phyloP scores from a whole-genome alignment of 352 stramenopile species.

The Paralagenidium karlingii region DNA sequence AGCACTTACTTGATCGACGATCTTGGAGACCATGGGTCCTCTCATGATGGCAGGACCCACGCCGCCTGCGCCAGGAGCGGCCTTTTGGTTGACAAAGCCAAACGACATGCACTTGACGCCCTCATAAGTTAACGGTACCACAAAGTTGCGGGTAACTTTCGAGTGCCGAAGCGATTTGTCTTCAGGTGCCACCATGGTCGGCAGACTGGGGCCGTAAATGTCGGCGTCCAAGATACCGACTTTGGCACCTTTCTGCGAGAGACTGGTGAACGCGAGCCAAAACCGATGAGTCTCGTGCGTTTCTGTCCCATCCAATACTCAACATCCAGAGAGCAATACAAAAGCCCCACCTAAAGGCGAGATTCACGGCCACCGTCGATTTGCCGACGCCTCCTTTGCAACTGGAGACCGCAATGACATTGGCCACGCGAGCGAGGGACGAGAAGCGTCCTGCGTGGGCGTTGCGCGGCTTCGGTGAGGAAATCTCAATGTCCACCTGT shows the following conservation, averaged over 20 bases:
- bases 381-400: constrained; percentile 98
- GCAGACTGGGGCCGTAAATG: constrained; percentile 97
- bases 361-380: constrained; percentile 97
- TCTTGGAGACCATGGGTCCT: constrained; percentile 96
- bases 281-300: background rate
- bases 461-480: constrained; percentile 44
- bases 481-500: constrained; percentile 47
- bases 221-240: constrained; percentile 99
- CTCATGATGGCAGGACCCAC: constrained; percentile 90
- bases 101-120: constrained; percentile 90
- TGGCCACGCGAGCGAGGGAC: constrained; percentile 62
- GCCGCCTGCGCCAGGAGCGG: constrained; percentile 62
- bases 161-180: constrained; percentile 61
- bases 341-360: constrained; percentile 84
- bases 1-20: constrained; percentile 93
- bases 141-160: constrained; percentile 52
- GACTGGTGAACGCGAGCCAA: constrained; percentile 12
- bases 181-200: constrained; percentile 88
- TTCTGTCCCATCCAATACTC: too few relatives aligned
- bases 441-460: constrained; percentile 57
- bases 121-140: constrained; percentile 76
- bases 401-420: constrained; percentile 86
- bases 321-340: background rate
- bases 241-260: constrained; percentile 80
- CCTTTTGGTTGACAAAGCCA: constrained; percentile 84